phyloP scores from a whole-genome alignment of 768 basidiomycete genomes.

The Artomyces pyxidatus region DNA sequence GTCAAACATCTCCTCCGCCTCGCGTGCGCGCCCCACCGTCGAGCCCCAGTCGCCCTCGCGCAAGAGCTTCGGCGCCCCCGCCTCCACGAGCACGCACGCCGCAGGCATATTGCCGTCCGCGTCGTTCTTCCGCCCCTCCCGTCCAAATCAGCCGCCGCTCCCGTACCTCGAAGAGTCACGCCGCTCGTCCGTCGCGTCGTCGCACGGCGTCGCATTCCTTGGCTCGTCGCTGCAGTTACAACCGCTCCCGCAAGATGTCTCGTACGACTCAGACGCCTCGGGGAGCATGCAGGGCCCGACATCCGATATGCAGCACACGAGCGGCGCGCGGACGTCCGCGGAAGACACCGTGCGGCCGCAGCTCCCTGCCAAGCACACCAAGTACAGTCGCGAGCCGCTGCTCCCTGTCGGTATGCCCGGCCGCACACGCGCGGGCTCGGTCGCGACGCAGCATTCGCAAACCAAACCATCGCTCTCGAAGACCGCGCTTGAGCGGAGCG shows the following conservation, averaged over 20 bases:
- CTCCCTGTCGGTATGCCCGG: constrained; percentile 43
- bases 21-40: constrained; percentile 7
- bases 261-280: constrained; percentile 38
- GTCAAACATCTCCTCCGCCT: constrained; percentile 10
- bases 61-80: constrained; percentile 6
- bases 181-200: constrained; percentile 24
- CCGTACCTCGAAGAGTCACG: constrained; percentile 26
- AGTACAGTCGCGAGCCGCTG: constrained; percentile 67
- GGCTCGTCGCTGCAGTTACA: constrained; percentile 33
- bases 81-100: constrained; percentile 64
- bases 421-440: constrained; percentile 14
- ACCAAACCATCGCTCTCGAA: constrained; percentile 18
- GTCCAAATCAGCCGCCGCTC: constrained; percentile 44
- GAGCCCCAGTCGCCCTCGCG: constrained; percentile 12
- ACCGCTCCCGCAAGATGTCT: constrained; percentile 28
- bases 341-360: constrained; percentile 23
- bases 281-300: constrained; percentile 20
- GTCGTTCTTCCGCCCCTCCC: constrained; percentile 68
- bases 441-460: constrained; percentile 19
- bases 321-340: constrained; percentile 13
- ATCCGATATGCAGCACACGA: constrained; percentile 14
- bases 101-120: constrained; percentile 72
- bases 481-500: constrained; percentile 22
- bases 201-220: constrained; percentile 14
- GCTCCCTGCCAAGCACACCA: constrained; percentile 32